Conservation (phyloP, 768 basidiomycete species). For the Xerocomus brunneocitrinus region DNA sequence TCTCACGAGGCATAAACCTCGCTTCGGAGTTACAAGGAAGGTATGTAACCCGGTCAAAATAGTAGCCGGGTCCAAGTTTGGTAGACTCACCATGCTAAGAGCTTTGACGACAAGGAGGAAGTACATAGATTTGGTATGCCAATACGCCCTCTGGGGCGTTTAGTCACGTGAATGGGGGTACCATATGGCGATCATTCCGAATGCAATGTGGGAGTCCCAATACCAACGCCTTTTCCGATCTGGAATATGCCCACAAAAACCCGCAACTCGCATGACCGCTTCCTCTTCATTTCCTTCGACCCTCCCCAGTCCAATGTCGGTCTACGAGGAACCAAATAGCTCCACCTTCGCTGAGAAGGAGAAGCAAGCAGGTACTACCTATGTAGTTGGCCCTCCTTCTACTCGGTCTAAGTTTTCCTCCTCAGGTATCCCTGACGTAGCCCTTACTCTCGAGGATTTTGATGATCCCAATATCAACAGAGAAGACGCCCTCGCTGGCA, state of each 20-base stretch:
- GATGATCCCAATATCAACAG: slow-evolving; percentile 38
- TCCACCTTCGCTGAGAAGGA: slow-evolving; percentile 22
- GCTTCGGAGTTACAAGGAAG: too few relatives aligned
- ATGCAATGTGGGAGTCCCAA: too few relatives aligned
- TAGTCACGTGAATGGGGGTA: too few relatives aligned
- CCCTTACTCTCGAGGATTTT: slow-evolving; percentile 22
- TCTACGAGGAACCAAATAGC: slow-evolving; percentile 16
- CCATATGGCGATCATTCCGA: not conserved
- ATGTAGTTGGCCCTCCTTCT: too few relatives aligned
- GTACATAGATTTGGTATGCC: too few relatives aligned
- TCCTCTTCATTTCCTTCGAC: not conserved
- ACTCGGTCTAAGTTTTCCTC: not conserved
- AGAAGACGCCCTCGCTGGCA: slow-evolving; percentile 22
- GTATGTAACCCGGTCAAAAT: too few relatives aligned
- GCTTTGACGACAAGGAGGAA: too few relatives aligned
- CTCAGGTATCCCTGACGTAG: slow-evolving; percentile 2
- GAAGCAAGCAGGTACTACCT: slow-evolving; percentile 13
- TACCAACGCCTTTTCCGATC: not conserved
- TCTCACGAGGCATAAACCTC: too few relatives aligned
- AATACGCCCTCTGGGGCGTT: too few relatives aligned
- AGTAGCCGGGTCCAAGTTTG: too few relatives aligned
- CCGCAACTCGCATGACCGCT: not conserved
- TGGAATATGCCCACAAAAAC: slow-evolving; percentile 11
- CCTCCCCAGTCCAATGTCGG: slow-evolving; percentile 16
- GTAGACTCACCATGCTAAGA: too few relatives aligned